Percentiles rank a stretch among this genome's conserved stretches.
Evolutionary conservation across 1,139 yeast genomes (phyloP).

Genomic region (Magnusiomyces suaveolens): DNA sequence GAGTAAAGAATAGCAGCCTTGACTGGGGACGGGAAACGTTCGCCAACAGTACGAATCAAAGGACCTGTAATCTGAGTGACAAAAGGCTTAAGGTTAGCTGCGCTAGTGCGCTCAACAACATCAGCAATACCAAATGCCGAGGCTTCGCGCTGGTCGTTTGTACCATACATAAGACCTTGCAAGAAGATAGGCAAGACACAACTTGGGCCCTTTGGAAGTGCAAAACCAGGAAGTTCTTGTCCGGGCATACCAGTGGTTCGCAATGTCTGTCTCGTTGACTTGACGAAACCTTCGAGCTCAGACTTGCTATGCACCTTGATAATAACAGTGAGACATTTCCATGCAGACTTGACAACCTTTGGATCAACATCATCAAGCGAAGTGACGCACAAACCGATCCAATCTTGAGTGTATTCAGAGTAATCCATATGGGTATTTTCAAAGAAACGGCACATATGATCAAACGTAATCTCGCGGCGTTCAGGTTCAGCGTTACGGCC

Average conservation of each 20-base stretch:
- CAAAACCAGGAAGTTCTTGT: conserved; percentile 64
- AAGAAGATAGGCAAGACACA: conserved; percentile 83
- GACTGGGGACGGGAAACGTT: conserved; percentile 79
- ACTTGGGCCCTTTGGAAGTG: conserved; percentile 75
- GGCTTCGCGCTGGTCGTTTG: conserved; percentile 68
- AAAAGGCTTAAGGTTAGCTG: conserved; percentile 69
- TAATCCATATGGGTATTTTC: conserved; percentile 56
- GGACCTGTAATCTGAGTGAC: conserved; percentile 97
- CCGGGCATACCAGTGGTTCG: conserved; percentile 55
- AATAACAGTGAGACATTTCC: conserved; percentile 55
- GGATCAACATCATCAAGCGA: conserved; percentile 63
- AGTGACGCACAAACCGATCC: conserved; percentile 61
- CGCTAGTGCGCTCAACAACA: conserved; percentile 76
- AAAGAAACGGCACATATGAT: conserved; percentile 66
- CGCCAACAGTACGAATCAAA: conserved; percentile 94
- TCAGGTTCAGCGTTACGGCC: conserved; percentile 56
- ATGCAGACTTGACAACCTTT: conserved; percentile 59
- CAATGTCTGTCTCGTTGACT: conserved; percentile 68
- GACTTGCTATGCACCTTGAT: conserved; percentile 54
- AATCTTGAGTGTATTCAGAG: conserved; percentile 63
- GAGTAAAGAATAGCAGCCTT: conserved; percentile 87
- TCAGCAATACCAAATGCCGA: conserved; percentile 89
- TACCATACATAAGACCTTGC: conserved; percentile 94
- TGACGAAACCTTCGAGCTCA: conserved; percentile 63
- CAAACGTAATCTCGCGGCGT: conserved; percentile 58